phyloP scores from a whole-genome alignment of 441 rosid genomes.

The Dalechampia spathulata region DNA sequence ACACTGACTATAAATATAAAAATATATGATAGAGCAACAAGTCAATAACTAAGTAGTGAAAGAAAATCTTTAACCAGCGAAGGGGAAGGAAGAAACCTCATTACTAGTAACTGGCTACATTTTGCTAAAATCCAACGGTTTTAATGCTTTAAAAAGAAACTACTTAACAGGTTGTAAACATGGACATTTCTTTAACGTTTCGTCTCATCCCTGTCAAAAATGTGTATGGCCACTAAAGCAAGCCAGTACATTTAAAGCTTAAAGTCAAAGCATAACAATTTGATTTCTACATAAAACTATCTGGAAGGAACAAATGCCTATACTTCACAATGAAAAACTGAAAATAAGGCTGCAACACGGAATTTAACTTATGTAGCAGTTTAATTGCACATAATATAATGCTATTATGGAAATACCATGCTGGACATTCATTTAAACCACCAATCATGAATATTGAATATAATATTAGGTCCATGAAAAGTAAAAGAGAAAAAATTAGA shows the following conservation, averaged over 20 bases:
- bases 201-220: not conserved
- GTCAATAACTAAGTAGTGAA: too few relatives aligned
- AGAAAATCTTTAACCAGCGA: too few relatives aligned
- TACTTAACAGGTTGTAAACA: not conserved
- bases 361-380: too few relatives aligned
- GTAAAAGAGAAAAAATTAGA: not conserved
- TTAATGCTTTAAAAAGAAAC: not conserved
- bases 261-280: constrained; percentile 1
- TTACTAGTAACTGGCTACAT: too few relatives aligned
- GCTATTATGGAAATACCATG: not conserved
- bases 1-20: not conserved
- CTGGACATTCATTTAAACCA: not conserved
- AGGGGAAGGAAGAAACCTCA: too few relatives aligned
- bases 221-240: not conserved
- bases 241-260: not conserved
- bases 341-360: too few relatives aligned
- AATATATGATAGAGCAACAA: too few relatives aligned
- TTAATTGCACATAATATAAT: too few relatives aligned
- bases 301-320: too few relatives aligned
- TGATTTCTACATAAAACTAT: not conserved
- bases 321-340: too few relatives aligned
- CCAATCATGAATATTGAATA: constrained; percentile 8
- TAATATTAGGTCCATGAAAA: constrained; percentile 4
- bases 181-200: not conserved
- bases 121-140: not conserved